A percentile compares a stretch with the other conserved stretches of the same genome.
Conservation (phyloP, 1,284 basidiomycete genomes). For the Exobasidium rhododendri region DNA sequence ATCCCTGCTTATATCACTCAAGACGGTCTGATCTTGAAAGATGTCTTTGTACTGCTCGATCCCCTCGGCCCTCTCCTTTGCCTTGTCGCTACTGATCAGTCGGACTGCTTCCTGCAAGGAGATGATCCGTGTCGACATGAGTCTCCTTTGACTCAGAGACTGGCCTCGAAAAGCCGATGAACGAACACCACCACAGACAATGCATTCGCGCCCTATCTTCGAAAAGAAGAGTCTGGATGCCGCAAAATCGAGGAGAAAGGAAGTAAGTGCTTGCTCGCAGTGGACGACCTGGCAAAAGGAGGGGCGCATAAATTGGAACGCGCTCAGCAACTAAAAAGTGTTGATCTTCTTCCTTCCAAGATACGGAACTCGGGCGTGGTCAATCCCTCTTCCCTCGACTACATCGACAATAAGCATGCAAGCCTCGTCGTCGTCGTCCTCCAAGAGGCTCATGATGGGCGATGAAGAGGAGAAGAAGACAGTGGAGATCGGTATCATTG, state of each 20-base stretch:
- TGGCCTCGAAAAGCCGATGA: no score
- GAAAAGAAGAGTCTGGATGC: no score
- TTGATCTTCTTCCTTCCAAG: constrained; percentile 4
- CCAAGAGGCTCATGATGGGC: background rate
- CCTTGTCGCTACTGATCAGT: constrained; percentile 59
- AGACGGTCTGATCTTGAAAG: constrained; percentile 60
- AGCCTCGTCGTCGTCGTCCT: no score
- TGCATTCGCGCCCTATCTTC: no score
- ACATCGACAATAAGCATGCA: no score
- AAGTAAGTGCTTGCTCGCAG: background rate
- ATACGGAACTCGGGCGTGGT: no score
- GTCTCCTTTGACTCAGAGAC: background rate
- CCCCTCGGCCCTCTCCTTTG: constrained; percentile 71
- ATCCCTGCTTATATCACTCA: constrained; percentile 60
- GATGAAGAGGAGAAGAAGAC: constrained; percentile 13
- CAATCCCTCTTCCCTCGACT: background rate
- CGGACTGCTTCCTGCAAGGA: constrained; percentile 28
- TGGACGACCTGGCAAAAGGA: background rate
- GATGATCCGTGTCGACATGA: background rate
- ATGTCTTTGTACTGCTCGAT: constrained; percentile 63
- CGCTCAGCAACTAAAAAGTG: background rate
- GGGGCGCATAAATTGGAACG: background rate
- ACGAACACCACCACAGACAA: no score
- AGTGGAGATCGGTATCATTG: constrained; percentile 56
- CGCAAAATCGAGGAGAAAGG: no score